phyloP scores from a whole-genome alignment of 2,329 filamentous ascomycete species.

The Drechslerella dactyloides region DNA sequence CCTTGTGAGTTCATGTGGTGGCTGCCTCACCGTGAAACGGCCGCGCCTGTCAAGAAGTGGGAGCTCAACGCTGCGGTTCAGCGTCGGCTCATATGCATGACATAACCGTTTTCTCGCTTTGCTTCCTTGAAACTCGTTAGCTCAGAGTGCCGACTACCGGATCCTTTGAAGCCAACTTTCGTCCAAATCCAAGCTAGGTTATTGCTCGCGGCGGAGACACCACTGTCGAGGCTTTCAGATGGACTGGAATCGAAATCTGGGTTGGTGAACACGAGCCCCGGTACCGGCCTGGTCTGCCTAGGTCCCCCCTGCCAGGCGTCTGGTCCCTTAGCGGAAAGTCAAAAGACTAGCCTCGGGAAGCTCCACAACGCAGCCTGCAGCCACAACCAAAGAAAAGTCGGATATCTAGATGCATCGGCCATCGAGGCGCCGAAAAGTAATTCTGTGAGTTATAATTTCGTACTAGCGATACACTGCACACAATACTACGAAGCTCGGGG shows the following conservation, averaged over 20 bases:
- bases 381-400: too few species aligned
- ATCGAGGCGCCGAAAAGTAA: too few species aligned
- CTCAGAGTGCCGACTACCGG: slow-evolving; percentile 9
- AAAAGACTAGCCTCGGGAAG: not conserved
- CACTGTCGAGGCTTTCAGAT: not conserved
- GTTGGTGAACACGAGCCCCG: not conserved
- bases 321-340: not conserved
- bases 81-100: slow-evolving; percentile 9
- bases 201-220: slow-evolving; percentile 15
- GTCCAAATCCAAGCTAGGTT: slow-evolving; percentile 34
- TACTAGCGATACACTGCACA: too few species aligned
- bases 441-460: too few species aligned
- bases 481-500: too few species aligned
- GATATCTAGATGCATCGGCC: too few species aligned
- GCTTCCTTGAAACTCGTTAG: slow-evolving; percentile 29
- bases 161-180: slow-evolving; percentile 35
- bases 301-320: not conserved
- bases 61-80: slow-evolving; percentile 3
- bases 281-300: not conserved
- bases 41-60: not conserved
- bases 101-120: slow-evolving; percentile 23
- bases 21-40: slow-evolving; percentile 37
- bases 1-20: not conserved
- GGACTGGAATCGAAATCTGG: not conserved
- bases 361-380: not conserved